Evolutionary conservation across 805 yeast species (phyloP), one percentile per base, ranked within the genome.

Genomic region (Komagataella kurtzmanii): DNA sequence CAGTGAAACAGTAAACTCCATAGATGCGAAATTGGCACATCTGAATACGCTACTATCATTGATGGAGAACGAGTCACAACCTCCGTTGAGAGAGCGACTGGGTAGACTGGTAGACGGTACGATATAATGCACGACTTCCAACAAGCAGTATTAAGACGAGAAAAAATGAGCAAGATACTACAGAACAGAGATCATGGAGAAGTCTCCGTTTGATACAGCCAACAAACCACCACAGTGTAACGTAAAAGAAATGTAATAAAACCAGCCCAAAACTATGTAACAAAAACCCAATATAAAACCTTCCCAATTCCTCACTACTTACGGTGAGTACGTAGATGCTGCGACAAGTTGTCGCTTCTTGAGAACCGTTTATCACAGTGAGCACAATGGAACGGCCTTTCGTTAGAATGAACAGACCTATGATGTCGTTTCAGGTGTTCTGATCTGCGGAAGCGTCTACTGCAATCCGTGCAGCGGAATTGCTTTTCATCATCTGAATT

Each of bases 351-450:
- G 60, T 83, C 89, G 12, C 82, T 74, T 52, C 89, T 65, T 54
- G 85, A 77, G 57, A 83, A 83, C 57, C 75, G 77, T 61, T 81
- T 82, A 46, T 69, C 70, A 59, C 89, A 83, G 48, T 69, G 65
- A 17, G 68, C 59, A 59, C 88, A 83, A 49, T 72, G 75, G 63
- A 74, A 82, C 1, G 84, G 84, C 55, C 79, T 70, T 57, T 77
- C 76, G 55, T 74, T 65, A 24, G 82, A 74, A 61, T 83, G 89
- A 56, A 82, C 80, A 19, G 85, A 79, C 53, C 86, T 67, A 61
- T 79, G 73, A 60, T 83, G 89, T 52, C 89, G 66, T 61, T 80
- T 80, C 59, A 81, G 67, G 61, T 82, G 87, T 54, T 83, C 87
- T 57, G 79, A 79, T 55, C 87, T 72, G 56, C 76, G 77, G 64